These are phyloP conservation scores for Cladophialophora chaetospira DNA, from an alignment of 2,329 filamentous ascomycete species.

Conservation along the genomic window DNA sequence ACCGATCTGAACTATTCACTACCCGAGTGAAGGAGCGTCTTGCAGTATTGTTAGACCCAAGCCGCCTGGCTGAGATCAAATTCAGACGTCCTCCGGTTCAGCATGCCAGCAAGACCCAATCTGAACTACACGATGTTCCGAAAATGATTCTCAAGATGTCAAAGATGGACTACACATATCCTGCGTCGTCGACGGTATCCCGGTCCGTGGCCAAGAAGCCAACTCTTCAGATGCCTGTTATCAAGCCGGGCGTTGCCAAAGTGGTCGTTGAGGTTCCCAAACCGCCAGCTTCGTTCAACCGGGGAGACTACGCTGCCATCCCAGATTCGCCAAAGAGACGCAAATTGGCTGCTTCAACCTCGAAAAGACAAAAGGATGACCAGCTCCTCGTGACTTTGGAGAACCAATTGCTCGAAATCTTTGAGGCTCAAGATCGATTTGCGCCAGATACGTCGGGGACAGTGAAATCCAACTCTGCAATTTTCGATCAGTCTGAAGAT, in stretches of 20 bases:
- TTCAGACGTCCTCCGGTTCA: conserved; percentile 24
- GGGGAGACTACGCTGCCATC: conserved; percentile 44
- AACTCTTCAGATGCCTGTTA: conserved; percentile 12
- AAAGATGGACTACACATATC: conserved; percentile 26
- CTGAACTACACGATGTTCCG: conserved; percentile 23
- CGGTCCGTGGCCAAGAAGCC: conserved; percentile 12
- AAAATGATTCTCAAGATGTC: conserved; percentile 28
- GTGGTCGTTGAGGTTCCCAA: conserved; percentile 54
- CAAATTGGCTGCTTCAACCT: conserved; percentile 63
- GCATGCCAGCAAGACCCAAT: conserved; percentile 6
- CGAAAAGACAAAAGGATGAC: conserved; percentile 81
- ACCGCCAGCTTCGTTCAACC: conserved; percentile 43
- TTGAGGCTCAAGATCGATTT: conserved; percentile 73
- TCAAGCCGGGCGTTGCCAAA: conserved; percentile 3
- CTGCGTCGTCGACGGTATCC: conserved; percentile 8
- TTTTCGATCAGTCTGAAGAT: conserved; percentile 58
- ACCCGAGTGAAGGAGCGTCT: conserved; percentile 20
- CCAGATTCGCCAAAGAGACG: conserved; percentile 43
- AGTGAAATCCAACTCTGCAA: conserved; percentile 51
- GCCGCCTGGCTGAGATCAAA: conserved; percentile 25
- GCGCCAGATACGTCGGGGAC: conserved; percentile 55
- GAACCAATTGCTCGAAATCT: conserved; percentile 69
- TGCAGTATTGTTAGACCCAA: conserved; percentile 22
- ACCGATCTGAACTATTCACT: conserved; percentile 20
- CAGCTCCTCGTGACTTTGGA: conserved; percentile 70